phyloP scores from a whole-genome alignment of 2,329 filamentous ascomycete species.

The Alternaria metachromatica region DNA sequence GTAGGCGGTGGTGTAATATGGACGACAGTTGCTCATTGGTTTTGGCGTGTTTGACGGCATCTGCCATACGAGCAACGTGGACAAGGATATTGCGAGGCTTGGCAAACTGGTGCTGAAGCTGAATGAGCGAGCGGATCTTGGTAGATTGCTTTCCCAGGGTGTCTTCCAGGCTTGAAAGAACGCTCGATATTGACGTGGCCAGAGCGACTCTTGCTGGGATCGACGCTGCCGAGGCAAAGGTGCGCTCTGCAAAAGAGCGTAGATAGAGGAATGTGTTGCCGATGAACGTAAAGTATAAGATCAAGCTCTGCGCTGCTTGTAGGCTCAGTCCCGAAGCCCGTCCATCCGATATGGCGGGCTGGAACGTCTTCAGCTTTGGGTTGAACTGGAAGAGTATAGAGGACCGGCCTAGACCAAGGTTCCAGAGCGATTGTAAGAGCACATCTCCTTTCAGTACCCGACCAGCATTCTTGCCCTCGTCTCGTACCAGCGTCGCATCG shows the following conservation, averaged over 20 bases:
- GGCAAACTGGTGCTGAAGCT: conserved; percentile 50
- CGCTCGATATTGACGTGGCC: conserved; percentile 47
- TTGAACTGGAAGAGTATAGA: conserved; percentile 75
- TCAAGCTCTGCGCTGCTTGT: conserved; percentile 60
- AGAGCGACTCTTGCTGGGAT: conserved; percentile 52
- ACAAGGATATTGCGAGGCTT: conserved; percentile 60
- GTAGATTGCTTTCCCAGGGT: conserved; percentile 41
- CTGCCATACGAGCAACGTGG: conserved; percentile 60
- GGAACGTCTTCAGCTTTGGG: conserved; percentile 60
- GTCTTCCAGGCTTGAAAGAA: conserved; percentile 52
- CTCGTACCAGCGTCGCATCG: conserved; percentile 62
- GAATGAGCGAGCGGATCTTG: conserved; percentile 46
- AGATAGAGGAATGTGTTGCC: conserved; percentile 48
- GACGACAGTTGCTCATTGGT: conserved; percentile 49
- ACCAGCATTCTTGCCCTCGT: conserved; percentile 51
- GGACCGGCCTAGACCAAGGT: conserved; percentile 72
- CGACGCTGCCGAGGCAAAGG: conserved; percentile 41
- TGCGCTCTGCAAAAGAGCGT: conserved; percentile 46
- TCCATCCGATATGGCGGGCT: conserved; percentile 52
- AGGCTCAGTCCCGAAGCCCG: conserved; percentile 60
- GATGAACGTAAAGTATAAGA: conserved; percentile 51
- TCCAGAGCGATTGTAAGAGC: conserved; percentile 62
- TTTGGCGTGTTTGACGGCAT: conserved; percentile 52
- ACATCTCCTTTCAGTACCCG: conserved; percentile 48
- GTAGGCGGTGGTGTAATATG: conserved; percentile 44